phyloP scores from a whole-genome alignment of 805 yeast genomes.

The Candida tibetensis region DNA sequence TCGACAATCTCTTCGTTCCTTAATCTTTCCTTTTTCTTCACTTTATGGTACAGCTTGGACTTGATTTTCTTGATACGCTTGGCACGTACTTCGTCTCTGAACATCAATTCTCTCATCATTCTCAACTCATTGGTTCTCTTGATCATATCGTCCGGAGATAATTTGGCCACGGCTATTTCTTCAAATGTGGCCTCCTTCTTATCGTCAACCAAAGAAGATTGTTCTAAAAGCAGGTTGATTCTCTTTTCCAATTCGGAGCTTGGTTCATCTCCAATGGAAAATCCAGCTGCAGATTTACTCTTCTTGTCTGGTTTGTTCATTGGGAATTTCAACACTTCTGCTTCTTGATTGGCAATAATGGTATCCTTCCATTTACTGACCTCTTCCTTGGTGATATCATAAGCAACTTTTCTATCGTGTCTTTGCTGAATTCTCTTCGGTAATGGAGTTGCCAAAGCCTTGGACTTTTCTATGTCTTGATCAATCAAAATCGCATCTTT shows the following conservation, averaged over 20 bases:
- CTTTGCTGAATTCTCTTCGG: conserved; percentile 84
- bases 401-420: conserved; percentile 85
- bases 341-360: conserved; percentile 72
- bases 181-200: conserved; percentile 81
- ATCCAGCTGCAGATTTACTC: not conserved
- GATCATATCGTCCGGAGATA: conserved; percentile 75
- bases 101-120: conserved; percentile 93
- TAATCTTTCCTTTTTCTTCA: conserved; percentile 78
- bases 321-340: conserved; percentile 83
- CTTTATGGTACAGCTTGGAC: conserved; percentile 82
- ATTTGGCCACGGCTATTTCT: conserved; percentile 75
- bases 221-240: conserved; percentile 56
- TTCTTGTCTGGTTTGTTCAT: conserved; percentile 40
- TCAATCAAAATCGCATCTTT: conserved; percentile 51
- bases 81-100: conserved; percentile 89
- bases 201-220: conserved; percentile 70
- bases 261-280: conserved; percentile 11
- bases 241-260: conserved; percentile 64
- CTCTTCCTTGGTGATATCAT: conserved; percentile 82
- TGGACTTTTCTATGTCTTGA: conserved; percentile 32
- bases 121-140: conserved; percentile 80
- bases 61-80: conserved; percentile 92
- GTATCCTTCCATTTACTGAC: conserved; percentile 86
- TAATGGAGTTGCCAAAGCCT: conserved; percentile 72
- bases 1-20: conserved; percentile 67